These are phyloP conservation scores for Thalassiosira profunda DNA, from an alignment of 108 stramenopile genomes.

Conservation along the genomic window DNA sequence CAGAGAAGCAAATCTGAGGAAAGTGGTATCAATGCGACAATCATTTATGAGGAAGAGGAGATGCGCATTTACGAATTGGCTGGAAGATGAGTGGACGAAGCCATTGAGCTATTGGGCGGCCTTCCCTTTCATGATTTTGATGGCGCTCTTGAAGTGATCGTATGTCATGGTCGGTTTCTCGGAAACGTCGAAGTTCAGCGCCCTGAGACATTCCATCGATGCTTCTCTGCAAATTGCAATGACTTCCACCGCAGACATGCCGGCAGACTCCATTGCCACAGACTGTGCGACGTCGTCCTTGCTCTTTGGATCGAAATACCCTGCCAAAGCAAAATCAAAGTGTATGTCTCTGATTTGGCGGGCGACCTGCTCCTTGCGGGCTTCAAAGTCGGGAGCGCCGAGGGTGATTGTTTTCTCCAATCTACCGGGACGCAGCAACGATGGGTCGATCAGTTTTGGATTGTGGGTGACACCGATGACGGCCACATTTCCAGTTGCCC, in stretches of 20 bases:
- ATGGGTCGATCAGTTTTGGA: constrained; percentile 69
- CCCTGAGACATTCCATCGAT: constrained; percentile 48
- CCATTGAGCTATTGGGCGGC: not conserved
- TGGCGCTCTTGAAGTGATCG: constrained; percentile 28
- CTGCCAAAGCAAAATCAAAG: constrained; percentile 41
- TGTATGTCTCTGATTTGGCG: constrained; percentile 36
- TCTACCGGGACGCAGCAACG: constrained; percentile 79
- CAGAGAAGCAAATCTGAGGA: not conserved
- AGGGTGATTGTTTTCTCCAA: constrained; percentile 65
- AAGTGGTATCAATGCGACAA: constrained; percentile 42
- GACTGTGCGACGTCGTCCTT: constrained; percentile 38
- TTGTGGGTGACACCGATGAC: constrained; percentile 85
- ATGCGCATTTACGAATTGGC: constrained; percentile 69
- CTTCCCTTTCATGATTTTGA: constrained; percentile 34
- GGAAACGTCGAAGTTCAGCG: constrained; percentile 22
- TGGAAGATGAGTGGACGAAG: not conserved
- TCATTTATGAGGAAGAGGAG: constrained; percentile 82
- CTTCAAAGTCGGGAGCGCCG: constrained; percentile 55
- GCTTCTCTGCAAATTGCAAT: constrained; percentile 73
- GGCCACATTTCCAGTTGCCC: constrained; percentile 45
- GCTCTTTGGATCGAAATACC: constrained; percentile 32
- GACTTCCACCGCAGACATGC: constrained; percentile 66
- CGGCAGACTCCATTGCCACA: constrained; percentile 57
- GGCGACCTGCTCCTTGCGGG: constrained; percentile 51
- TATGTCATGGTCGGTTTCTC: constrained; percentile 13